These are phyloP conservation scores for Pythium myriotylum DNA, from an alignment of 352 stramenopile species.

Conservation along the genomic window DNA sequence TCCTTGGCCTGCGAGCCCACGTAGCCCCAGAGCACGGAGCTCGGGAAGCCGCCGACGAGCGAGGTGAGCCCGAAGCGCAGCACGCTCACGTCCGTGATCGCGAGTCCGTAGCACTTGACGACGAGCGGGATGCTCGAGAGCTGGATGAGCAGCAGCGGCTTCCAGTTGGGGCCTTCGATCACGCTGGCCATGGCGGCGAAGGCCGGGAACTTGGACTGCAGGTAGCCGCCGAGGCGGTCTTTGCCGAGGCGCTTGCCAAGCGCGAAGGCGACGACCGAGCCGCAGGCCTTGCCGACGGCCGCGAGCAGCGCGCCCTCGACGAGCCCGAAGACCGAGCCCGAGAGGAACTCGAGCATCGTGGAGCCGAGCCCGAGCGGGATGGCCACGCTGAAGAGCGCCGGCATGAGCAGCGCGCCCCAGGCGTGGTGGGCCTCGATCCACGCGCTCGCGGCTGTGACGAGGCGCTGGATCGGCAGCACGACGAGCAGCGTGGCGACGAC, in stretches of 20 bases:
- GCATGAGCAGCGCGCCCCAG: constrained; percentile 49
- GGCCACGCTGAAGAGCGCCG: constrained; percentile 49
- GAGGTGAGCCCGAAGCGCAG: constrained; percentile 60
- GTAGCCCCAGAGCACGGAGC: constrained; percentile 66
- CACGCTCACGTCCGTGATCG: constrained; percentile 61
- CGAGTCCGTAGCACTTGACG: constrained; percentile 76
- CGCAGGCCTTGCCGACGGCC: constrained; percentile 60
- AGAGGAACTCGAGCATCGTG: constrained; percentile 66
- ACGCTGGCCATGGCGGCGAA: constrained; percentile 54
- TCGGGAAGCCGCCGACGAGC: constrained; percentile 51
- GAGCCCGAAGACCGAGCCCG: constrained; percentile 67
- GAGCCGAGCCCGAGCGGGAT: constrained; percentile 72
- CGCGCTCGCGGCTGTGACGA: constrained; percentile 30
- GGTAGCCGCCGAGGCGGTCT: constrained; percentile 48
- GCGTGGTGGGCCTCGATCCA: constrained; percentile 57
- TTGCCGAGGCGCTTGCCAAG: constrained; percentile 61
- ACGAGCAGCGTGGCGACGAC: constrained; percentile 27
- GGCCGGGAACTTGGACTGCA: constrained; percentile 56
- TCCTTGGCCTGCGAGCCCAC: constrained; percentile 62
- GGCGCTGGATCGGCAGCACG: constrained; percentile 50
- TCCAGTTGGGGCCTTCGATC: constrained; percentile 68
- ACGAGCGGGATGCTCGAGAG: constrained; percentile 72
- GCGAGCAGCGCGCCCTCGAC: constrained; percentile 49
- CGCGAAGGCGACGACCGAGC: constrained; percentile 63
- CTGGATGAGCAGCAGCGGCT: constrained; percentile 70